Conservation (phyloP, 192 early-diverging fungal species). For the Coemansia erecta region DNA sequence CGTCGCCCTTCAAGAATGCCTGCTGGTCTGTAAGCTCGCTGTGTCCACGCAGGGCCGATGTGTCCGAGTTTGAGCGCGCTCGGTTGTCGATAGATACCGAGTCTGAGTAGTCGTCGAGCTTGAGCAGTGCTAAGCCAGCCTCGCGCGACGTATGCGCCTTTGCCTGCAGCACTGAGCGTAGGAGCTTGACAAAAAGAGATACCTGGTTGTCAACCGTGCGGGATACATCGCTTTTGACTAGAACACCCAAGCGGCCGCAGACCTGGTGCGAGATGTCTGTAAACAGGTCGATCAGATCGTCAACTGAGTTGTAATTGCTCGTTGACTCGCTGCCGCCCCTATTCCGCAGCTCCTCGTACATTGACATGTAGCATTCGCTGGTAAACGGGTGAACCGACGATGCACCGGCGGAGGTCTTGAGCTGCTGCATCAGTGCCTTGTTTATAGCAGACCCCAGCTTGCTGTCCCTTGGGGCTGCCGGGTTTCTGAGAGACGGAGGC, state of each 20-base stretch:
- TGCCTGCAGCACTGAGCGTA: conserved; percentile 39
- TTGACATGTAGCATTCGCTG: conserved; percentile 31
- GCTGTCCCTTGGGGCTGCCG: conserved; percentile 11
- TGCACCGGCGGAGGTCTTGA: conserved; percentile 26
- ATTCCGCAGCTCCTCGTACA: conserved; percentile 32
- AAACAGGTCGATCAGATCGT: conserved; percentile 41
- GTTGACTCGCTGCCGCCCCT: conserved; percentile 25
- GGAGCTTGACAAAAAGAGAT: conserved; percentile 40
- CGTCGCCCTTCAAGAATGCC: not conserved
- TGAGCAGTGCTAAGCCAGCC: conserved; percentile 45
- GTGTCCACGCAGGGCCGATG: conserved; percentile 8
- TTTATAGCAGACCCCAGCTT: conserved; percentile 30
- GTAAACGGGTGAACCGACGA: conserved; percentile 49
- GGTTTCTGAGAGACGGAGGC: conserved; percentile 1
- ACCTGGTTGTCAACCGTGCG: conserved; percentile 48
- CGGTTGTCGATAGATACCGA: conserved; percentile 9
- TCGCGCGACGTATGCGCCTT: conserved; percentile 51
- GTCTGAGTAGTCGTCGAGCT: conserved; percentile 43
- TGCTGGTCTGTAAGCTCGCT: conserved; percentile 8
- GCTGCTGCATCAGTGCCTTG: conserved; percentile 44
- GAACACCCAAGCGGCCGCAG: conserved; percentile 32
- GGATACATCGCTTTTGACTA: conserved; percentile 19
- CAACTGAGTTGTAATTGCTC: conserved; percentile 35
- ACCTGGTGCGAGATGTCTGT: conserved; percentile 19
- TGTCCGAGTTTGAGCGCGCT: conserved; percentile 12